Base-by-base conservation (phyloP, 148 eudicot genomes). In the Pouteria glomerata region DNA sequence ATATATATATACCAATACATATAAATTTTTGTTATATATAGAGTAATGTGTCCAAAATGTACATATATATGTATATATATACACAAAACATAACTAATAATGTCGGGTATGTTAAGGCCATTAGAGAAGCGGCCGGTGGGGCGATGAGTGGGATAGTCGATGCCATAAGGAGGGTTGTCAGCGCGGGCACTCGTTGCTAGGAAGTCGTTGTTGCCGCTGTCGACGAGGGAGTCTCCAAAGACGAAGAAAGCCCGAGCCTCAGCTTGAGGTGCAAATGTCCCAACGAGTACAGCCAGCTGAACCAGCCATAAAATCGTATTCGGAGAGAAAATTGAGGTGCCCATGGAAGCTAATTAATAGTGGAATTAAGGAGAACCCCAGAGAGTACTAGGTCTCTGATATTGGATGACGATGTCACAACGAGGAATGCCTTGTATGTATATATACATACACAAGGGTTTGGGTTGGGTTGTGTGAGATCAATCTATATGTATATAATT, bases 111-210 rank as follows among this genome's bases (percentile, higher is more conserved):
- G 76, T 79, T 82, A 4, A 82, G 76, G 68, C 86, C 86, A 35
- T 82, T 82, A 45, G 86, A 82, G 69, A 82, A 82, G 26, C 86
- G 86, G 16, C 86, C 86, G 10, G 86, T 79, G 64, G 86, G 76
- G 12, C 73, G 83, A 56, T 76, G 86, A 53, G 74, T 74, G 0
- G 86, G 86, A 7, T 64, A 82, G 70, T 82, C 86, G 31, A 82
- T 79, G 73, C 86, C 86, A 63, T 82, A 82, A 23, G 86, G 86
- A 14, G 79, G 86, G 1, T 73, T 30, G 63, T 82, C 86, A 13
- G 86, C 86, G 4, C 86, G 73, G 7, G 86, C 86, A 18, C 71
- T 66, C 19, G 86, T 82, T 55, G 73, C 65, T 0, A 82, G 72
- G 66, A 73, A 82, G 21, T 82, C 62, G 33, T 82, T 82, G 77